Conservation (phyloP, 768 basidiomycete species). For the Termitomyces sp. region DNA sequence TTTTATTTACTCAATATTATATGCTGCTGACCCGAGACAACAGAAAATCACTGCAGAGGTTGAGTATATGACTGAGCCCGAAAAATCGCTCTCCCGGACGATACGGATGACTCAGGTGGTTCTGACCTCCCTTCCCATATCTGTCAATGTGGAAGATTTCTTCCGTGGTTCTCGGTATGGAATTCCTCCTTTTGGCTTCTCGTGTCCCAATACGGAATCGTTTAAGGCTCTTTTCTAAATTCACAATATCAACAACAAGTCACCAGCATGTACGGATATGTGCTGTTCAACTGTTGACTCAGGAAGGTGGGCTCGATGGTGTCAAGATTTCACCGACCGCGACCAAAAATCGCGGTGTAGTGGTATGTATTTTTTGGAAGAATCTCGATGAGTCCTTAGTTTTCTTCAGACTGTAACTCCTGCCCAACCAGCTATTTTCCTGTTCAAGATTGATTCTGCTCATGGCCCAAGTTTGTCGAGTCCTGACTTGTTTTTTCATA, state of each 20-base stretch:
- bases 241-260: conserved; percentile 80
- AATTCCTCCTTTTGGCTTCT: not conserved
- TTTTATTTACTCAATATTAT: not conserved
- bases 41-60: conserved; percentile 68
- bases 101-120: conserved; percentile 52
- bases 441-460: conserved; percentile 72
- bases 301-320: conserved; percentile 36
- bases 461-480: conserved; percentile 51
- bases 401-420: conserved; percentile 66
- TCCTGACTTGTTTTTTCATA: not conserved
- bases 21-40: not conserved
- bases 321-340: conserved; percentile 48
- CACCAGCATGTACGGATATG: conserved; percentile 75
- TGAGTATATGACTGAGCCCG: conserved; percentile 57
- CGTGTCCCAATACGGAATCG: not conserved
- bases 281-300: conserved; percentile 48
- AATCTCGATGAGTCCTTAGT: conserved; percentile 2
- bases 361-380: conserved; percentile 29
- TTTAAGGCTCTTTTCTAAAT: conserved; percentile 80
- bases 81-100: conserved; percentile 47
- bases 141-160: conserved; percentile 95
- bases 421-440: conserved; percentile 64
- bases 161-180: conserved; percentile 80
- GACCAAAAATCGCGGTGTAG: conserved; percentile 37
- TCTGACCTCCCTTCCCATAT: conserved; percentile 71